Percentiles rank a stretch among this genome's conserved stretches.
phyloP scores from a whole-genome alignment of 2,329 filamentous ascomycete genomes.

The Aspergillus quadricinctus region DNA sequence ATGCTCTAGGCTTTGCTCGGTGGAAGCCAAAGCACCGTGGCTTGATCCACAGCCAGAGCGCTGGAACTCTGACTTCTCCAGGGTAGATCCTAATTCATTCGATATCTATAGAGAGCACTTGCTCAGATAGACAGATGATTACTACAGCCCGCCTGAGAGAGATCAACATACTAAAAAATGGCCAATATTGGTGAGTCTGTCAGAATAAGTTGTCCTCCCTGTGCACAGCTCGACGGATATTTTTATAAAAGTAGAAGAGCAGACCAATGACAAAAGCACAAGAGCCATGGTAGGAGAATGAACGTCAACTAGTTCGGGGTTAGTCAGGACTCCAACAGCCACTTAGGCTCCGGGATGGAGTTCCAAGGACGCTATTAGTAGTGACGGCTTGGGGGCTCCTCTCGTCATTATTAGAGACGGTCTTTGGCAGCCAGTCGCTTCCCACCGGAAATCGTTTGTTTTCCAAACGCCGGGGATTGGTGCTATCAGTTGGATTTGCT shows the following conservation, averaged over 20 bases:
- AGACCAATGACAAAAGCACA: neutral
- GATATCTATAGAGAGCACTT: neutral
- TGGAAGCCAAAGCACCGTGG: constrained; percentile 7
- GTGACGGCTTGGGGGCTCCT: neutral
- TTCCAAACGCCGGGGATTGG: neutral
- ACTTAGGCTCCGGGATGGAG: neutral
- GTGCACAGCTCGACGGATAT: neutral
- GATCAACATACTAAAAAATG: neutral
- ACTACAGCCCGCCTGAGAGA: neutral
- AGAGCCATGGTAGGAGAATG: neutral
- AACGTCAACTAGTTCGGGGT: neutral
- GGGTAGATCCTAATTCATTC: neutral
- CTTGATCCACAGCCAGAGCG: constrained; percentile 6
- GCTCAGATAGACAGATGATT: neutral
- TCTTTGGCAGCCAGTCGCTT: neutral
- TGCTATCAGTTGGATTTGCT: neutral
- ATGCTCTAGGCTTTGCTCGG: constrained; percentile 12
- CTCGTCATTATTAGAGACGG: neutral
- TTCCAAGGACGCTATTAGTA: neutral
- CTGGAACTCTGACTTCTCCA: neutral
- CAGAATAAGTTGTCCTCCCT: neutral
- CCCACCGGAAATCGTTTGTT: neutral
- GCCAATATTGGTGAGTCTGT: neutral
- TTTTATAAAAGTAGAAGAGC: neutral
- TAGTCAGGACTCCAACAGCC: neutral